phyloP scores from a whole-genome alignment of 805 yeast species.

The Phaffomyces thermotolerans region DNA sequence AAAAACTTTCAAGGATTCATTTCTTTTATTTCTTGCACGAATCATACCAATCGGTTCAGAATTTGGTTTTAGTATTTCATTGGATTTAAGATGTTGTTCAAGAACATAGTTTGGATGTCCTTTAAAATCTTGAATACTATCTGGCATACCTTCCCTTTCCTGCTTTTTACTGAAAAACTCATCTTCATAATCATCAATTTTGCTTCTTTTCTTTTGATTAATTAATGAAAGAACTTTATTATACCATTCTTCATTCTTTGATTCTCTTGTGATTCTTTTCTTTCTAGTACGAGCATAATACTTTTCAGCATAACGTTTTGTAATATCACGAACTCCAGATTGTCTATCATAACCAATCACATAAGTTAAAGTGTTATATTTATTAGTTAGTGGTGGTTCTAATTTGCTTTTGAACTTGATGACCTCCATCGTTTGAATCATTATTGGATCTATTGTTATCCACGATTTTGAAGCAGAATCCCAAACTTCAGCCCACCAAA shows the following conservation, averaged over 20 bases:
- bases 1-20: conserved; percentile 53
- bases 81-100: conserved; percentile 63
- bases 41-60: conserved; percentile 66
- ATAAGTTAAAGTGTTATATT: conserved; percentile 56
- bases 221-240: conserved; percentile 29
- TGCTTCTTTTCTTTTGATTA: conserved; percentile 12
- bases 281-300: conserved; percentile 71
- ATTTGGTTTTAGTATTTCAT: conserved; percentile 65
- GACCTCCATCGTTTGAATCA: conserved; percentile 54
- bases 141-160: conserved; percentile 80
- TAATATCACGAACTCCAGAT: conserved; percentile 71
- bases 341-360: conserved; percentile 67
- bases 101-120: conserved; percentile 83
- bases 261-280: conserved; percentile 58
- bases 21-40: conserved; percentile 32
- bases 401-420: conserved; percentile 48
- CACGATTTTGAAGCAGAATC: conserved; percentile 63
- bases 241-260: conserved; percentile 54
- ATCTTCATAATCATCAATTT: conserved; percentile 41
- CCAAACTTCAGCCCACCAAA: conserved; percentile 95
- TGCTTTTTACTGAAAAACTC: conserved; percentile 57
- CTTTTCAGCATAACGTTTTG: conserved; percentile 68
- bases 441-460: conserved; percentile 82
- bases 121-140: conserved; percentile 70
- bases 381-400: conserved; percentile 65